Percentiles rank a stretch among this genome's conserved stretches.
phyloP scores from a whole-genome alignment of 768 basidiomycete genomes.

The Tricholoma sp. region DNA sequence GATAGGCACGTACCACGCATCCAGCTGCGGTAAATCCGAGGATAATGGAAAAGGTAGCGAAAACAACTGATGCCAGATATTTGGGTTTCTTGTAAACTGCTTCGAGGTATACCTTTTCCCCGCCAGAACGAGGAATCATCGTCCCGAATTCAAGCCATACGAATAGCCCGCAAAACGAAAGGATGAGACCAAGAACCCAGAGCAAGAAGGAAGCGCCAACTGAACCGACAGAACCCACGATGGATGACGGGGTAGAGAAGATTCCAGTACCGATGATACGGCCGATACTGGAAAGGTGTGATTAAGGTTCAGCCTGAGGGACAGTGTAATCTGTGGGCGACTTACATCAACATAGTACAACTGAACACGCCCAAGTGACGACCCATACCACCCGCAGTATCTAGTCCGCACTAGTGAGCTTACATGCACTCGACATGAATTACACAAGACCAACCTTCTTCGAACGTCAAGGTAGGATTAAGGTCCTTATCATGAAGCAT shows the following conservation, averaged over 20 bases:
- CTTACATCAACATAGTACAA: slow-evolving; percentile 49
- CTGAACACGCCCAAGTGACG: slow-evolving; percentile 52
- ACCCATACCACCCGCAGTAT: slow-evolving; percentile 49
- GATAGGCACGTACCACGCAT: neutral
- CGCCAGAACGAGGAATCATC: slow-evolving; percentile 61
- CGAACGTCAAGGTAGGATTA: neutral
- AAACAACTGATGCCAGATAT: slow-evolving; percentile 52
- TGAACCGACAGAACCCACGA: neutral
- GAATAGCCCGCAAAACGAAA: slow-evolving; percentile 56
- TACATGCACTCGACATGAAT: too few species aligned
- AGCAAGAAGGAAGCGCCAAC: neutral
- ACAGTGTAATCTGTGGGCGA: neutral
- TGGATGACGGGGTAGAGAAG: neutral
- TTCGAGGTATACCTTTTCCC: slow-evolving; percentile 70
- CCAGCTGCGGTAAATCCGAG: slow-evolving; percentile 22
- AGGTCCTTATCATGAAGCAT: neutral
- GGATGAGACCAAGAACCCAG: slow-evolving; percentile 56
- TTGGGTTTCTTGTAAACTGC: slow-evolving; percentile 53
- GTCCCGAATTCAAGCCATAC: slow-evolving; percentile 62
- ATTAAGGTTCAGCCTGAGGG: too few species aligned
- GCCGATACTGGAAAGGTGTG: slow-evolving; percentile 13
- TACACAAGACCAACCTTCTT: neutral
- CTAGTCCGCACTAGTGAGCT: too few species aligned
- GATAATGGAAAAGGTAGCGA: slow-evolving; percentile 48
- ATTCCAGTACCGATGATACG: neutral